These are phyloP conservation scores for Paracamarosporium sp. DNA, from an alignment of 2,329 filamentous ascomycete genomes.

Conservation along the genomic window DNA sequence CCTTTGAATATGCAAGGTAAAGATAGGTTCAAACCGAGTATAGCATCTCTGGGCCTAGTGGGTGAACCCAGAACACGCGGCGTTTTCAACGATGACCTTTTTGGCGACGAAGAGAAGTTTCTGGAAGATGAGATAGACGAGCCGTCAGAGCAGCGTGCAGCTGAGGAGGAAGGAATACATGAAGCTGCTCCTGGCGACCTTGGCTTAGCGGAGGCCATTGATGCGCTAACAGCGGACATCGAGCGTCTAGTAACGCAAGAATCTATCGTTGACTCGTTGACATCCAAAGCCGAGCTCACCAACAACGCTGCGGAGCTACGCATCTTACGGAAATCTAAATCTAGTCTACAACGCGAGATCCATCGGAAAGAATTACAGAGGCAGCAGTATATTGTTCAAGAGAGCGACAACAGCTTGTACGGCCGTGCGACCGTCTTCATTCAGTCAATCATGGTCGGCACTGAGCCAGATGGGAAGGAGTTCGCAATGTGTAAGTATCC, in stretches of 20 bases:
- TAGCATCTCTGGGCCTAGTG: slow-evolving; percentile 89
- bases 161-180: slow-evolving; percentile 82
- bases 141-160: slow-evolving; percentile 55
- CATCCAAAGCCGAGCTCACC: slow-evolving; percentile 92
- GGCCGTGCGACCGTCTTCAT: slow-evolving; percentile 89
- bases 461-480: slow-evolving; percentile 90
- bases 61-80: slow-evolving; percentile 86
- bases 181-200: slow-evolving; percentile 94
- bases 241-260: slow-evolving; percentile 88
- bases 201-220: slow-evolving; percentile 90
- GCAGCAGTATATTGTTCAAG: slow-evolving; percentile 96
- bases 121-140: slow-evolving; percentile 87
- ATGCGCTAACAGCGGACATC: slow-evolving; percentile 85
- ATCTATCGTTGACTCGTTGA: slow-evolving; percentile 87
- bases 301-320: slow-evolving; percentile 94
- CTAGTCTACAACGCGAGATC: slow-evolving; percentile 90
- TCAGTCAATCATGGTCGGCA: slow-evolving; percentile 89
- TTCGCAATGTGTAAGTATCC: slow-evolving; percentile 76
- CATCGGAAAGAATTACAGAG: slow-evolving; percentile 92
- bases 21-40: slow-evolving; percentile 73
- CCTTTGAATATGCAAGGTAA: slow-evolving; percentile 45
- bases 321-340: slow-evolving; percentile 91
- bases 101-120: slow-evolving; percentile 87
- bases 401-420: slow-evolving; percentile 96
- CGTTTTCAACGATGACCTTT: slow-evolving; percentile 93